These are phyloP conservation scores for Solanum pennellii DNA, from an alignment of 257 asterid genomes.

Conservation along the genomic window DNA sequence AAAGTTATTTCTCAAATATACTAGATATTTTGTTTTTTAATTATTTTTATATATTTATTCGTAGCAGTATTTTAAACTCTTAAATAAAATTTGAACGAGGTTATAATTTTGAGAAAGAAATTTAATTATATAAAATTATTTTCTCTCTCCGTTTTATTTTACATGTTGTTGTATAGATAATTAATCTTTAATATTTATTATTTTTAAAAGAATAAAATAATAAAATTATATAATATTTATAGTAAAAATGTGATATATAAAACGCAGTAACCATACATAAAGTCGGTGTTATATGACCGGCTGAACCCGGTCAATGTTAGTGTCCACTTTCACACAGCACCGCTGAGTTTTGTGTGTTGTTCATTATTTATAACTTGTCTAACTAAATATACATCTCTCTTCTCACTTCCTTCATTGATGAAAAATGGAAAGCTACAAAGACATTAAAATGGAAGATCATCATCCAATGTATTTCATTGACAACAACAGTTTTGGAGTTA, in stretches of 20 bases:
- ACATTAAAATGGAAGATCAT: conserved; percentile 22
- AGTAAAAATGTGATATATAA: too few species aligned
- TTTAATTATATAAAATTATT: too few species aligned
- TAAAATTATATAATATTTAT: rapidly evolving
- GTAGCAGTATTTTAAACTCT: rapidly evolving
- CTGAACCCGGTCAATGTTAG: not conserved
- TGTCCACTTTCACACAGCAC: not conserved
- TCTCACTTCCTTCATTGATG: not conserved
- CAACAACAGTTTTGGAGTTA: not conserved
- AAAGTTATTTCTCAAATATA: too few species aligned
- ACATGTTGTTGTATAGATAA: too few species aligned
- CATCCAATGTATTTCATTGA: conserved; percentile 21
- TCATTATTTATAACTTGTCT: not conserved
- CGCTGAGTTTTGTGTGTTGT: not conserved
- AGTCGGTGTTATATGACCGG: not conserved
- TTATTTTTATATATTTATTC: too few species aligned
- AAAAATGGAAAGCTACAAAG: not conserved
- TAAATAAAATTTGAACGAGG: too few species aligned
- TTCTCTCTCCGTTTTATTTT: too few species aligned
- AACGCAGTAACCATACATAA: not conserved
- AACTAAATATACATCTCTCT: not conserved
- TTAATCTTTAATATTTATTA: too few species aligned
- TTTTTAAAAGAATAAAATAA: too few species aligned
- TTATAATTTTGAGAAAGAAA: too few species aligned
- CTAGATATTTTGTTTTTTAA: too few species aligned